Evolutionary conservation across 352 stramenopile genomes (phyloP).

Genomic region (Phytophthora ramorum): DNA sequence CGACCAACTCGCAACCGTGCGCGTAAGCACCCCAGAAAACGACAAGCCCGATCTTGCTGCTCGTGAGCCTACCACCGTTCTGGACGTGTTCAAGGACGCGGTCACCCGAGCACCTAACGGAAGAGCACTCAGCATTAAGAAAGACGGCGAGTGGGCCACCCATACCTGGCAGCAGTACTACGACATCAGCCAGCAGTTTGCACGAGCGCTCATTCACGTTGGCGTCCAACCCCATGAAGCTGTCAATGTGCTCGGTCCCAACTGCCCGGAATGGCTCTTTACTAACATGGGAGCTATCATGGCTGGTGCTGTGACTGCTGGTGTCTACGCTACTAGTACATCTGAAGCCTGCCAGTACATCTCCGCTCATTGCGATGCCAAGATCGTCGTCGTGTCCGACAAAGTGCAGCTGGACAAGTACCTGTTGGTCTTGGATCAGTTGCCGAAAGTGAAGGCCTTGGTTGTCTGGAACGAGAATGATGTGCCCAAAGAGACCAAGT

Average conservation of each 20-base stretch:
- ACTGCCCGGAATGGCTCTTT: constrained; percentile 89
- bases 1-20: constrained; percentile 28
- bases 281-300: constrained; percentile 82
- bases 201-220: constrained; percentile 75
- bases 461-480: constrained; percentile 72
- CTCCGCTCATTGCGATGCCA: constrained; percentile 77
- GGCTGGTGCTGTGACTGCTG: constrained; percentile 76
- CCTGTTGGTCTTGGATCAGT: constrained; percentile 58
- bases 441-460: constrained; percentile 78
- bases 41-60: constrained; percentile 31
- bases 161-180: constrained; percentile 85
- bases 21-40: constrained; percentile 12
- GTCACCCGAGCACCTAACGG: constrained; percentile 32
- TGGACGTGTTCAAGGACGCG: constrained; percentile 47
- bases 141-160: constrained; percentile 51
- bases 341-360: constrained; percentile 81
- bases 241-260: constrained; percentile 87
- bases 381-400: constrained; percentile 82
- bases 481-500: constrained; percentile 28
- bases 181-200: constrained; percentile 66
- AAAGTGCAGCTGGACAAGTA: constrained; percentile 79
- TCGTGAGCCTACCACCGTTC: constrained; percentile 44
- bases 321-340: constrained; percentile 88
- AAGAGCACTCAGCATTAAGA: constrained; percentile 52
- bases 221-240: constrained; percentile 74